Base-by-base conservation (phyloP, 1,284 basidiomycete genomes). In the Ganoderma sp. region DNA sequence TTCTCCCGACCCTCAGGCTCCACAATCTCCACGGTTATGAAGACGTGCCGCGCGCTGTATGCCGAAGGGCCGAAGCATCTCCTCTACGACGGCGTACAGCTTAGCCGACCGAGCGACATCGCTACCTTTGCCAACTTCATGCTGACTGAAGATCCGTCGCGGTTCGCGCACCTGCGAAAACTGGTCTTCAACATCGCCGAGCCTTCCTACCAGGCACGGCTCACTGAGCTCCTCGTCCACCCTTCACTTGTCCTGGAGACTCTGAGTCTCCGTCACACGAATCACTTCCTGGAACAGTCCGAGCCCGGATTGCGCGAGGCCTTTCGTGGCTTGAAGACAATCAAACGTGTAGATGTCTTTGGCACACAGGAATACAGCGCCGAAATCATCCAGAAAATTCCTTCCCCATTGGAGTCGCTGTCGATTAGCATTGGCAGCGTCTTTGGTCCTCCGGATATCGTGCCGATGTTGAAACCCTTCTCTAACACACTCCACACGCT, bases 31-130 rank as follows among this genome's bases (percentile, higher is more conserved):
- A 14, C 60, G 42, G 41, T 66, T 32, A 66, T 66, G 65, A 28
- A 43, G 39, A 58, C 65, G 19, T 66, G 65, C 28, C 60, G 22
- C 17, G 7, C 34, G 12, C 22, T 45, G 32, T 62, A 66, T 12
- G 17, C 42, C 0, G 60, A 66, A 22, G 65, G 65, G n/a, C 65
- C 65, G 1, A 56, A 37, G 25, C 42, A 66, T 34, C 52, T 66
- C 28, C 65, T 66, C 41, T 52, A 32, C 17, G 60, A 62, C 12
- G 65, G 65, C 6, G 60, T 37, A 19, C 37, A 45, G 22, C 65
- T 64, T 28, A 10, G 9, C 15, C 3, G 7, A 56, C 19, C 28
- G 8, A 19, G 4, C 19, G 45, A 48, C 45, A 19, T 56, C 6
- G 32, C 9, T 17, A 14, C 1, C 32, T 56, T 56, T 17, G 28